Evolutionary conservation across 2,329 filamentous ascomycete species (phyloP).

Genomic region (Cercospora brassicicola): DNA sequence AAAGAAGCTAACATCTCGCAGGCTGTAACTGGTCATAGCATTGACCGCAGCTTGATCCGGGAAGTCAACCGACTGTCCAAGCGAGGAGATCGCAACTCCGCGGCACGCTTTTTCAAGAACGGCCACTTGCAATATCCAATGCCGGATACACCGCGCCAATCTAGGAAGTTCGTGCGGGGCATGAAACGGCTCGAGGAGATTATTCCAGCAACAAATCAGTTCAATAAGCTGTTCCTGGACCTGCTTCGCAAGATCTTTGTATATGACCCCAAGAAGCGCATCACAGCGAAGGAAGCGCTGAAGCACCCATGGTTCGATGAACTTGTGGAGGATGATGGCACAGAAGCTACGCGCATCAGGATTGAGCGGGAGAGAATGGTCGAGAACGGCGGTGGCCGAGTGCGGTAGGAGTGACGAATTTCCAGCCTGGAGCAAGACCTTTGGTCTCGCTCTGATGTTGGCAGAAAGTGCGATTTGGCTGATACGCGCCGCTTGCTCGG

Average conservation of each 20-base stretch:
- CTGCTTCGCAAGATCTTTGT: conserved; percentile 64
- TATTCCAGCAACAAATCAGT: conserved; percentile 57
- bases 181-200: conserved; percentile 65
- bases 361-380: conserved; percentile 34
- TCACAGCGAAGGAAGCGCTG: conserved; percentile 64
- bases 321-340: conserved; percentile 64
- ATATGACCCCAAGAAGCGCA: conserved; percentile 65
- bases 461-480: not conserved
- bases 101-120: conserved; percentile 37
- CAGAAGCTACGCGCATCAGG: conserved; percentile 60
- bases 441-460: not conserved
- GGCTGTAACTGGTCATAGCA: conserved; percentile 36
- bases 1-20: conserved; percentile 9
- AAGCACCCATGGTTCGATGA: conserved; percentile 69
- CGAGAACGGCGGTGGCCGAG: conserved; percentile 19
- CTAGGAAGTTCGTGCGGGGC: conserved; percentile 66
- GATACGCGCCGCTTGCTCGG: not conserved
- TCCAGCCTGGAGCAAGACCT: not conserved
- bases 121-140: conserved; percentile 64
- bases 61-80: conserved; percentile 35
- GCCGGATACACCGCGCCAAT: conserved; percentile 61
- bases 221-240: conserved; percentile 65
- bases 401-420: conserved; percentile 11
- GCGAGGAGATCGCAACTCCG: conserved; percentile 35
- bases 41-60: conserved; percentile 38